Conservation (phyloP, 371 early-diverging fungal genomes). For the Mucor plumbeus region DNA sequence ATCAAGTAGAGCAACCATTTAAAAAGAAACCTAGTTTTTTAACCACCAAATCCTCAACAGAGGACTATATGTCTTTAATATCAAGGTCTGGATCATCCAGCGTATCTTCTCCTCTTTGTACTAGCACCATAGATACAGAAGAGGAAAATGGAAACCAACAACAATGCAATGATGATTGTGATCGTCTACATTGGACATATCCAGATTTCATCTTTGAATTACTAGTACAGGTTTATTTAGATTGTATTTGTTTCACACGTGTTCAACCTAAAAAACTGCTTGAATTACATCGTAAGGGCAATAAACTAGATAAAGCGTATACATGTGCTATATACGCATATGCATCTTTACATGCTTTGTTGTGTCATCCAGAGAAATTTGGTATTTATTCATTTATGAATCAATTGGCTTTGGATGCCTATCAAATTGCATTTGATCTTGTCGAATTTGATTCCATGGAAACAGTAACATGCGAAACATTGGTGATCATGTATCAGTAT, state of each 20-base stretch:
- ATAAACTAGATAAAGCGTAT: constrained; percentile 23
- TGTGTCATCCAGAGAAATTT: constrained; percentile 37
- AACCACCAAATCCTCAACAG: background rate
- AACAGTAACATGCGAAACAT: constrained; percentile 31
- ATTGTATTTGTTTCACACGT: constrained; percentile 1
- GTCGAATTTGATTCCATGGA: constrained; percentile 35
- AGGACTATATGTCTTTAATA: background rate
- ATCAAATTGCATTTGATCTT: constrained; percentile 28
- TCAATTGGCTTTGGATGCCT: constrained; percentile 28
- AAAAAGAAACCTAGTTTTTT: background rate
- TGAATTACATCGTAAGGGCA: background rate
- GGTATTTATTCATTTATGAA: constrained; percentile 31
- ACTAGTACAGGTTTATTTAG: constrained; percentile 1
- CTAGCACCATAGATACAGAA: background rate
- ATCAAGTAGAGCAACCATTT: constrained; percentile 1
- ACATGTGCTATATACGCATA: constrained; percentile 36
- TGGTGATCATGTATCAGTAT: constrained; percentile 38
- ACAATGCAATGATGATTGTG: background rate
- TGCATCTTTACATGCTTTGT: constrained; percentile 32
- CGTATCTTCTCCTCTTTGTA: background rate
- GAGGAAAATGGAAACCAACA: background rate
- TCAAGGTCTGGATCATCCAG: background rate
- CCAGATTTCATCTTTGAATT: constrained; percentile 28
- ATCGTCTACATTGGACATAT: constrained; percentile 1
- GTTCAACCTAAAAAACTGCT: background rate